Evolutionary conservation across 768 basidiomycete genomes (phyloP), one percentile per base, ranked within the genome.

Genomic region (Rubroboletus pulcherrimus): DNA sequence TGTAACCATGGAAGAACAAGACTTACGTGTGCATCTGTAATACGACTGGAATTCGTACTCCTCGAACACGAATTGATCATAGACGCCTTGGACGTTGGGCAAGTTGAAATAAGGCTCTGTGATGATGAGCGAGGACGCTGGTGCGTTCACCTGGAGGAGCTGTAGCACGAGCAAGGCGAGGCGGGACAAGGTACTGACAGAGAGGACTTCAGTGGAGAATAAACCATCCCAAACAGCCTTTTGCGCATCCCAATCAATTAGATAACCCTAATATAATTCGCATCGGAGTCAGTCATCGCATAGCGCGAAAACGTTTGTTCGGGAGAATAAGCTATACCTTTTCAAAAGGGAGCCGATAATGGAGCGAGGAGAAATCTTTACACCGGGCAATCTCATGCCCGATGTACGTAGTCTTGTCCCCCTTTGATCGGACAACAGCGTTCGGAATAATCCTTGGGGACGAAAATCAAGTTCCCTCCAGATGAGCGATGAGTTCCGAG

Each of bases 81-180:
- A 94, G 34, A 91, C 81, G 29, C 93, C 91, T 72, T 93, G 91
- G 12, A 97, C 82, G 66, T 92, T 93, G 26, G 92, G 90, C 9
- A 95, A 76, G 73, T 98, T 94, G 79, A 96, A 91, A 67, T 91
- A 92, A 6, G 95, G 93, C 73, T 98, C 95, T 6, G 96, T 97
- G 53, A 98, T 81, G 47, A 98, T 75, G 35, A 98, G 75, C 5
- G 89, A 85, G 0, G 87, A 83, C 49, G 82, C 78, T 1, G 83
- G 74, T 0, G 92, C 84, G 65, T 91, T 82, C 53, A 92, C 74
- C 93, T 95, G 60, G 39, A 21, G 53, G 60, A 53, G 55, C 43
- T 55, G 48, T 54, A 62, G 45, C 33, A 31, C 49, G 50, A 14
- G 29, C 52, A 40, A 60, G 54, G 40, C 4, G 43, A 30, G 39